These are phyloP conservation scores for Samsoniella hepiali DNA, from an alignment of 2,329 filamentous ascomycete genomes.

Conservation along the genomic window DNA sequence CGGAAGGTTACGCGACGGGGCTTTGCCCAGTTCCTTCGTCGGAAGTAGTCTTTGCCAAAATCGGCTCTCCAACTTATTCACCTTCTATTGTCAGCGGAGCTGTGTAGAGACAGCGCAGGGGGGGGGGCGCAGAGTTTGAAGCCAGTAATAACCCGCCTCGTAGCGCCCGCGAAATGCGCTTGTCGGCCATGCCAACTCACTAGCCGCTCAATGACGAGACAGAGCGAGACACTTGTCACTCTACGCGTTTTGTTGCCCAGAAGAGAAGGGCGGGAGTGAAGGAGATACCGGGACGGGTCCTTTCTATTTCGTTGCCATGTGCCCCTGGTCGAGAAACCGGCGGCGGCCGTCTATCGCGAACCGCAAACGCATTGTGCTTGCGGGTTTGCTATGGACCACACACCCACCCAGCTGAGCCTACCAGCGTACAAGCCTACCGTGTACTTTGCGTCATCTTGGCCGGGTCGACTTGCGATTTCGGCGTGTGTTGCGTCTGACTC, in stretches of 20 bases:
- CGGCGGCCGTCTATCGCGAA: neutral
- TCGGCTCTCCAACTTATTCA: neutral
- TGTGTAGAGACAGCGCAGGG: neutral
- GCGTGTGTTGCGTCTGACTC: neutral
- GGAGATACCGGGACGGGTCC: neutral
- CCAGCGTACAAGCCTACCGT: neutral
- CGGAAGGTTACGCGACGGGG: neutral
- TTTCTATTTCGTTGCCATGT: neutral
- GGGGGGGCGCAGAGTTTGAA: neutral
- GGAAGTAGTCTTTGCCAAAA: neutral
- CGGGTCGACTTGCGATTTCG: neutral
- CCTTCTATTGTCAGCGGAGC: neutral
- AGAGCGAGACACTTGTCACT: slow-evolving; percentile 8
- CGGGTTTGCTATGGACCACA: neutral
- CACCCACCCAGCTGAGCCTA: neutral
- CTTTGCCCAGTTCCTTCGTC: neutral
- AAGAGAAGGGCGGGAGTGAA: neutral
- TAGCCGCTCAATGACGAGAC: slow-evolving; percentile 9
- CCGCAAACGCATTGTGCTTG: neutral
- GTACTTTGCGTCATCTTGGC: neutral
- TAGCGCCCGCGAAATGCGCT: slow-evolving; percentile 13
- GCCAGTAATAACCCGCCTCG: slow-evolving; percentile 8
- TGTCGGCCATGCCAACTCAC: slow-evolving; percentile 12
- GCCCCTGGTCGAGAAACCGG: neutral
- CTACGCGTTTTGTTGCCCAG: neutral